Conservation (phyloP, 2,329 filamentous ascomycete species). For the Ophiostoma sp. region DNA sequence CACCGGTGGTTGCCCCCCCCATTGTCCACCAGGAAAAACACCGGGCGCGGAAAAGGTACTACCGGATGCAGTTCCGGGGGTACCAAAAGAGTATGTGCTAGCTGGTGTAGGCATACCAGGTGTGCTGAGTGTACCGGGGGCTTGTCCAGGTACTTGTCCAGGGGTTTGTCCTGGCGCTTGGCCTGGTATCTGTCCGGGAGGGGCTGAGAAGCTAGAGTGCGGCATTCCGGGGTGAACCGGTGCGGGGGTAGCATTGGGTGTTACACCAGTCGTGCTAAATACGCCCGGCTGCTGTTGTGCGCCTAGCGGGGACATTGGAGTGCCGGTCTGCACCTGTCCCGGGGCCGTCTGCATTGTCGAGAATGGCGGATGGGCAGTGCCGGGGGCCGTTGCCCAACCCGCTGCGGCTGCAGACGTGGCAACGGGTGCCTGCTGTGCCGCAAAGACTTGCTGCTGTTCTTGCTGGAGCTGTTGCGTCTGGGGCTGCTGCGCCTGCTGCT, state of each 20-base stretch:
- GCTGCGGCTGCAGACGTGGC: neutral
- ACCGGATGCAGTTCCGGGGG: neutral
- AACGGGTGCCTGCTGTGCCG: neutral
- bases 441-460: constrained; percentile 13
- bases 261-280: neutral
- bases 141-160: constrained; percentile 1
- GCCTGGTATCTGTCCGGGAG: neutral
- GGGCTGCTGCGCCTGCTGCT: constrained; percentile 2
- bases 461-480: constrained; percentile 17
- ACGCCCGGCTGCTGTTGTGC: neutral
- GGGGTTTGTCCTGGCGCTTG: neutral
- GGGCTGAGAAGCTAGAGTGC: neutral
- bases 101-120: neutral
- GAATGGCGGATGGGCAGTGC: neutral
- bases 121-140: constrained; percentile 4
- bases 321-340: neutral
- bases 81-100: neutral
- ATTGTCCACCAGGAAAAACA: neutral
- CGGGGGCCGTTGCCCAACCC: neutral
- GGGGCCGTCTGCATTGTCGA: neutral
- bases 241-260: neutral
- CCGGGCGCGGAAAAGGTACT: neutral
- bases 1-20: neutral
- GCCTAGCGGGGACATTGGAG: neutral
- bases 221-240: neutral